Conservation (phyloP, 202 grass and related monocot genomes). For the Zoysia matrella region DNA sequence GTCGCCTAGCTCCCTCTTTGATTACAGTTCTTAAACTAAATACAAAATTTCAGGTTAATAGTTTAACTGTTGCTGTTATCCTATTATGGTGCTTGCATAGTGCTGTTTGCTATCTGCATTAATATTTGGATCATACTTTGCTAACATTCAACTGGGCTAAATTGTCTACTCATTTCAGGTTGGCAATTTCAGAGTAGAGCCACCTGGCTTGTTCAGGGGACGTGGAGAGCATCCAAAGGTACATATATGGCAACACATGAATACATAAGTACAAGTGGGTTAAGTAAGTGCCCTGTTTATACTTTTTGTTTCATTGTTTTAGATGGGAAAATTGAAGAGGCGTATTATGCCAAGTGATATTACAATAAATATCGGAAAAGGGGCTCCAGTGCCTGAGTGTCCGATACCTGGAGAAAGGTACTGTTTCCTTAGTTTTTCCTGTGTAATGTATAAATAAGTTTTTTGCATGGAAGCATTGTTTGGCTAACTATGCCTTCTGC, state of each 20-base stretch:
- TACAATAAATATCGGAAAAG: constrained; percentile 90
- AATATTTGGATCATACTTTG: constrained; percentile 16
- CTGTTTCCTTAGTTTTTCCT: background rate
- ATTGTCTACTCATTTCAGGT: background rate
- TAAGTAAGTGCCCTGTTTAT: no score
- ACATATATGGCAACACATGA: no score
- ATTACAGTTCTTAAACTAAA: constrained; percentile 32
- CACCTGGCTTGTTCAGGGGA: no score
- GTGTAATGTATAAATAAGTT: background rate
- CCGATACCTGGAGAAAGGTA: constrained; percentile 94
- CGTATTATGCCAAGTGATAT: constrained; percentile 91
- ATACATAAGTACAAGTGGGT: no score
- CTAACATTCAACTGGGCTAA: constrained; percentile 5
- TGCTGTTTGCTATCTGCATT: constrained; percentile 11
- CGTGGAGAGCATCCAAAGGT: no score
- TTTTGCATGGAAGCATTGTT: constrained; percentile 33
- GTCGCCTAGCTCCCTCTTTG: background rate
- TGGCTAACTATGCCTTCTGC: constrained; percentile 45
- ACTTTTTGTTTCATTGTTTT: no score
- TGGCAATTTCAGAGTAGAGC: no score
- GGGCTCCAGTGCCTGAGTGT: constrained; percentile 70
- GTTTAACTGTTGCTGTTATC: constrained; percentile 1
- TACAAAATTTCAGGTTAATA: background rate
- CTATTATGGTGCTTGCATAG: constrained; percentile 2
- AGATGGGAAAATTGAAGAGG: constrained; percentile 69